phyloP scores from a whole-genome alignment of 2,329 filamentous ascomycete genomes.

The Knufia petricola region DNA sequence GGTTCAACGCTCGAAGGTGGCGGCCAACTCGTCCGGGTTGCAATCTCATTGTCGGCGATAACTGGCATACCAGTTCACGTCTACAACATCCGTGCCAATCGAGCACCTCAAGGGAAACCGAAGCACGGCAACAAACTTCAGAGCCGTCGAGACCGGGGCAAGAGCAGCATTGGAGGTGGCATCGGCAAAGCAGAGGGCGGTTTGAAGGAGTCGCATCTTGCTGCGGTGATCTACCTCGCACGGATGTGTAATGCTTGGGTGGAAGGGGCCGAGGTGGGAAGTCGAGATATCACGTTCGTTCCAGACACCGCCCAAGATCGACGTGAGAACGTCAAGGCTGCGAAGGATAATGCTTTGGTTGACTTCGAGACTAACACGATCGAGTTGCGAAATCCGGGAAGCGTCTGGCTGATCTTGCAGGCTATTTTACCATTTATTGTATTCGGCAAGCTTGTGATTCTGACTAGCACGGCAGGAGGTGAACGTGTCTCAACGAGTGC shows the following conservation, averaged over 20 bases:
- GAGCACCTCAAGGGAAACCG: constrained; percentile 16
- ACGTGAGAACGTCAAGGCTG: neutral
- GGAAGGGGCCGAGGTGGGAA: constrained; percentile 29
- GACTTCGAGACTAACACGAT: constrained; percentile 29
- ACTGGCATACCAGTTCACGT: constrained; percentile 43
- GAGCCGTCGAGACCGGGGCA: neutral
- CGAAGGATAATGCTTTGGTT: neutral
- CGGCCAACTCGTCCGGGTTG: constrained; percentile 51
- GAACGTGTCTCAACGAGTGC: too few species aligned
- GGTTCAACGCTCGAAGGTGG: constrained; percentile 53
- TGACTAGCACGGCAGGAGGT: neutral
- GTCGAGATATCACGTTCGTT: constrained; percentile 27
- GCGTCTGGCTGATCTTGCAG: constrained; percentile 48
- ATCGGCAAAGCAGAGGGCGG: constrained; percentile 34
- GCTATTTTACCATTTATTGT: constrained; percentile 51
- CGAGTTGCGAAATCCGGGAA: constrained; percentile 41
- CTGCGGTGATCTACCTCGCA: constrained; percentile 45
- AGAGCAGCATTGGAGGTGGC: neutral
- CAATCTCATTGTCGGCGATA: constrained; percentile 46
- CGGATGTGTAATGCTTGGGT: constrained; percentile 38
- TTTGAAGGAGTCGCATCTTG: constrained; percentile 49
- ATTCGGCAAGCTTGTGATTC: constrained; percentile 25
- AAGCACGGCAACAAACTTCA: neutral
- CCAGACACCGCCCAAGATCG: constrained; percentile 6
- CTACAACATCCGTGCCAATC: constrained; percentile 45